phyloP scores from a whole-genome alignment of 2,329 filamentous ascomycete species.

The Exutisphaerella laricina region DNA sequence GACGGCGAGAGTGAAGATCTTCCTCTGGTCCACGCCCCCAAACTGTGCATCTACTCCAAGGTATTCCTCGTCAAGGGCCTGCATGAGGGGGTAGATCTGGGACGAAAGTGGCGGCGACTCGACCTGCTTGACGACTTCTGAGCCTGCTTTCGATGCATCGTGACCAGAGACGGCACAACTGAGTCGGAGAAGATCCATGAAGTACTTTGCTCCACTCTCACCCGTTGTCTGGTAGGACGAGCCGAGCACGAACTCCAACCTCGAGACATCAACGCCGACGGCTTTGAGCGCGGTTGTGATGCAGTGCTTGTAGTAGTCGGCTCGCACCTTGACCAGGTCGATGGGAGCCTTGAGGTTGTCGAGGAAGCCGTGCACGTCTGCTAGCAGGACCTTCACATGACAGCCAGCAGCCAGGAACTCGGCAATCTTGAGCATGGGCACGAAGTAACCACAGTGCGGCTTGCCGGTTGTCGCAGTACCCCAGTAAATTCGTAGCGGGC shows the following conservation, averaged over 20 bases:
- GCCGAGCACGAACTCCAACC: slow-evolving; percentile 77
- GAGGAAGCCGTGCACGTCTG: slow-evolving; percentile 62
- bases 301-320: slow-evolving; percentile 73
- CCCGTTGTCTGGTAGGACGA: slow-evolving; percentile 54
- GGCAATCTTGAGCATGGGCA: slow-evolving; percentile 82
- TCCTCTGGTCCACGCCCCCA: slow-evolving; percentile 77
- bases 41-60: slow-evolving; percentile 84
- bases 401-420: slow-evolving; percentile 81
- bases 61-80: slow-evolving; percentile 86
- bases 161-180: slow-evolving; percentile 65
- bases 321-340: slow-evolving; percentile 76
- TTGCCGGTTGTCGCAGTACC: slow-evolving; percentile 80
- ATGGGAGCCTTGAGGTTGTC: slow-evolving; percentile 58
- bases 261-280: slow-evolving; percentile 71
- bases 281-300: slow-evolving; percentile 71
- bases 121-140: slow-evolving; percentile 91
- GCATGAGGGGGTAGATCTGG: slow-evolving; percentile 78
- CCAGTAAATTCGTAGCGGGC: slow-evolving; percentile 78
- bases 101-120: slow-evolving; percentile 68
- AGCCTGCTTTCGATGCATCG: slow-evolving; percentile 82
- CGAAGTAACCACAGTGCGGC: slow-evolving; percentile 85
- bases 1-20: slow-evolving; percentile 79
- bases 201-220: slow-evolving; percentile 64
- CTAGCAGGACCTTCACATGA: slow-evolving; percentile 48
- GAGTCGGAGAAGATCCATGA: slow-evolving; percentile 83